These are phyloP conservation scores for Gentiana straminea DNA, from an alignment of 257 asterid species.

Conservation along the genomic window DNA sequence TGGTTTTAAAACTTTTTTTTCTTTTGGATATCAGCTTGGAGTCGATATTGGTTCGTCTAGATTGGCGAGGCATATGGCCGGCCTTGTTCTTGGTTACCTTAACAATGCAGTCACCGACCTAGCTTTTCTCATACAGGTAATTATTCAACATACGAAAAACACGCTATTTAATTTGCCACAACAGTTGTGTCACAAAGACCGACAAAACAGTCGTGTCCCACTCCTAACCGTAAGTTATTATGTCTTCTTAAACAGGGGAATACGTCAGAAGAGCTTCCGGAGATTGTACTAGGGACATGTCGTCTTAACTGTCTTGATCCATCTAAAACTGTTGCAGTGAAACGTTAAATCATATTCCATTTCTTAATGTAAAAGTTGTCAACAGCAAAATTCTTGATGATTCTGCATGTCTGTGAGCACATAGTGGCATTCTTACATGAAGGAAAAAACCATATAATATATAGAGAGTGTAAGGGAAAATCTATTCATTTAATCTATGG, in stretches of 20 bases:
- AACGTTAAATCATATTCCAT: constrained; percentile 6
- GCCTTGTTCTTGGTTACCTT: constrained; percentile 84
- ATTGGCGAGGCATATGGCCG: constrained; percentile 74
- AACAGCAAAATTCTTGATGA: too few species aligned
- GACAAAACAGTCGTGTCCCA: too few species aligned
- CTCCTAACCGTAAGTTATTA: too few species aligned
- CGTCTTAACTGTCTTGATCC: constrained; percentile 77
- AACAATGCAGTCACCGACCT: constrained; percentile 76
- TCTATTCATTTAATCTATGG: too few species aligned
- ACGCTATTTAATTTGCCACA: background rate
- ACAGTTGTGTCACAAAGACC: too few species aligned
- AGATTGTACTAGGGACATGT: constrained; percentile 68
- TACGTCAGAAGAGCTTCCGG: constrained; percentile 80
- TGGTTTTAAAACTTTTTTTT: too few species aligned
- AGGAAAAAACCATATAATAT: too few species aligned
- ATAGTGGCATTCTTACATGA: too few species aligned
- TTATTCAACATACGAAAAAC: background rate
- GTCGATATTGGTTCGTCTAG: constrained; percentile 79
- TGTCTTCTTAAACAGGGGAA: constrained; percentile 41
- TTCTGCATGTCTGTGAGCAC: too few species aligned
- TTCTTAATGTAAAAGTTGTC: too few species aligned
- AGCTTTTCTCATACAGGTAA: constrained; percentile 92
- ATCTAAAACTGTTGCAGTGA: constrained; percentile 40
- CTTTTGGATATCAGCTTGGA: constrained; percentile 44
- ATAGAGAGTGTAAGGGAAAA: too few species aligned